Percentiles rank a stretch among this genome's conserved stretches.
Evolutionary conservation across 495 filamentous ascomycete species (phyloP).

Genomic region (Aspergillus biplanus): DNA sequence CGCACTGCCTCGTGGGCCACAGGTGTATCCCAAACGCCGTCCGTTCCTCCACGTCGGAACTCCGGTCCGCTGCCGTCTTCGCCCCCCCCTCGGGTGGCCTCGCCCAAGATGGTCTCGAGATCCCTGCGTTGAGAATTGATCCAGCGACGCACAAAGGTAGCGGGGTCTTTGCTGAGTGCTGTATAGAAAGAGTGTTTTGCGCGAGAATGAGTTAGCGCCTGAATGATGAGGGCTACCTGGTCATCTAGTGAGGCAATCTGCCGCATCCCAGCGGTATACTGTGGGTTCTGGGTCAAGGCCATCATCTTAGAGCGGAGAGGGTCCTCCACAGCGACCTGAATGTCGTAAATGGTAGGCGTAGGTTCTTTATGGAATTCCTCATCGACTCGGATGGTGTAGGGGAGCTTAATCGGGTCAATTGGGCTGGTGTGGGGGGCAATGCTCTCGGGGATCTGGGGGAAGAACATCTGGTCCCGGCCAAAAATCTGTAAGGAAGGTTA

Average conservation of each 20-base stretch:
- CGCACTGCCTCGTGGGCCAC: conserved; percentile 53
- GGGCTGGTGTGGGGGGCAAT: conserved; percentile 75
- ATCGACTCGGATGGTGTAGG: conserved; percentile 94
- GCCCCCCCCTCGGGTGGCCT: conserved; percentile 68
- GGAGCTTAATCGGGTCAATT: conserved; percentile 80
- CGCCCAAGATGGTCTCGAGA: conserved; percentile 86
- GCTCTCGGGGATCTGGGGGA: conserved; percentile 81
- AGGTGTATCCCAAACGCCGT: conserved; percentile 57
- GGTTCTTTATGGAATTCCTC: conserved; percentile 70
- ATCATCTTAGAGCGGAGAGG: conserved; percentile 71
- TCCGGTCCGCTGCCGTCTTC: conserved; percentile 63
- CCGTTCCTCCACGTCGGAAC: conserved; percentile 58
- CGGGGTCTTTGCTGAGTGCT: conserved; percentile 76
- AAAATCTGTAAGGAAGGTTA: conserved; percentile 63
- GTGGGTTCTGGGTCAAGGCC: conserved; percentile 58
- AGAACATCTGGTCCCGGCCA: conserved; percentile 74
- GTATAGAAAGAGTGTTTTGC: conserved; percentile 85
- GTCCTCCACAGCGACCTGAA: conserved; percentile 83
- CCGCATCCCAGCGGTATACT: conserved; percentile 61
- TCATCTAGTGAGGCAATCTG: conserved; percentile 77
- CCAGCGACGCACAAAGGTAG: conserved; percentile 80
- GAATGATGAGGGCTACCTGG: conserved; percentile 76
- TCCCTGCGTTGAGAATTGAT: conserved; percentile 86
- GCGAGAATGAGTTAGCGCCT: conserved; percentile 75
- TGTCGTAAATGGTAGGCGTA: conserved; percentile 81